These are phyloP conservation scores for Colletotrichum chrysophilum DNA, from an alignment of 2,329 filamentous ascomycete genomes.

Conservation along the genomic window DNA sequence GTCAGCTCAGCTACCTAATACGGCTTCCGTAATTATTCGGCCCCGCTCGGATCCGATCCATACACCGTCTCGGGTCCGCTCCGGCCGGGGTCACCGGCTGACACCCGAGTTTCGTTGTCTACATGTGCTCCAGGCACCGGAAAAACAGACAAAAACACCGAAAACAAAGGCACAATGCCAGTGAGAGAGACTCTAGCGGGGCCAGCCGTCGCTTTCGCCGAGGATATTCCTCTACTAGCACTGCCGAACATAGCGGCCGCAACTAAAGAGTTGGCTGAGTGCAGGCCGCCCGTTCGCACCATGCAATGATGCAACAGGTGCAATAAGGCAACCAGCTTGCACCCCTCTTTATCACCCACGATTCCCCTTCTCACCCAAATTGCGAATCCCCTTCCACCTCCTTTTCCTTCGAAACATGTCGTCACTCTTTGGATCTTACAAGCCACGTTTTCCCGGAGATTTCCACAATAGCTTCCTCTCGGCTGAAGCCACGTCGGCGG, in stretches of 20 bases:
- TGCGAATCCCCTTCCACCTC: neutral
- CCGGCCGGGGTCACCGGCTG: no score
- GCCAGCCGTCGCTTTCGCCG: neutral
- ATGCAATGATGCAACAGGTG: no score
- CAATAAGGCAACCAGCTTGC: neutral
- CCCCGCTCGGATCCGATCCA: neutral
- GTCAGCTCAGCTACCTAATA: neutral
- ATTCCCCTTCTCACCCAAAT: neutral
- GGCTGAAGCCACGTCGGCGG: neutral
- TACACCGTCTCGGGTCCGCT: no score
- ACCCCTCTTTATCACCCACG: neutral
- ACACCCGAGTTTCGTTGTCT: neutral
- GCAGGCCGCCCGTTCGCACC: neutral
- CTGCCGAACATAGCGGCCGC: neutral
- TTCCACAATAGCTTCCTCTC: neutral
- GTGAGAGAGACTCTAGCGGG: neutral
- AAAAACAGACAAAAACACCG: neutral
- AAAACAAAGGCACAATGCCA: neutral
- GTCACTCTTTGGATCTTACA: neutral
- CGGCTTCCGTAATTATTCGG: neutral
- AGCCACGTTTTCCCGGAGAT: neutral
- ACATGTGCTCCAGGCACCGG: neutral
- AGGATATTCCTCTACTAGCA: neutral
- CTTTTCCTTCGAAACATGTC: neutral
- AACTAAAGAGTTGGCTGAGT: neutral